Evolutionary conservation across 139 green algal genomes (phyloP).

Genomic region (Gonium pectorale): DNA sequence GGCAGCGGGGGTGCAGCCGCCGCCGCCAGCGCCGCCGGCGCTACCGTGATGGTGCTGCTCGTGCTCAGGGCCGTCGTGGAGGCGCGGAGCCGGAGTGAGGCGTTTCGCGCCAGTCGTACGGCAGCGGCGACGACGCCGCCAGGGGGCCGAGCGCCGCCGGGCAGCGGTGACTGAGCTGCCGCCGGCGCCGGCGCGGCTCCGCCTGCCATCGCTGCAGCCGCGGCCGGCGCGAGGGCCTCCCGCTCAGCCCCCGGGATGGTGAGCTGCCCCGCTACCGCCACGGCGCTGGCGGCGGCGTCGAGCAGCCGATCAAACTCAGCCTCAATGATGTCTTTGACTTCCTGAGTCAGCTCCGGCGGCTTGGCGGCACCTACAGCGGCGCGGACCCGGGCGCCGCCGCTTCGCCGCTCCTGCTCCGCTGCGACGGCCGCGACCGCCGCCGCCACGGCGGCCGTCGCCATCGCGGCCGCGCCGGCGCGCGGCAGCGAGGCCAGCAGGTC

Average conservation of each 20-base stretch:
- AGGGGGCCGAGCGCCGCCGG: not conserved
- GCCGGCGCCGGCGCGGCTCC: not conserved
- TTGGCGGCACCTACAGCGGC: not conserved
- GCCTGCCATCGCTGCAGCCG: not conserved
- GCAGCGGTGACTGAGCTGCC: not conserved
- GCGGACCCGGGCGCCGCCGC: no score
- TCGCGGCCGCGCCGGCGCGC: no score
- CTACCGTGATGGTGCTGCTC: not conserved
- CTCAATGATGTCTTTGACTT: constrained; percentile 13
- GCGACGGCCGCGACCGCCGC: not conserved
- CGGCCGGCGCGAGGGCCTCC: not conserved
- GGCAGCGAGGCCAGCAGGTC: not conserved
- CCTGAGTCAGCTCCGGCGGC: not conserved
- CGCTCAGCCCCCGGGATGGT: not conserved
- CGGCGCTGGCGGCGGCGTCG: not conserved
- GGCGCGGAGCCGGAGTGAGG: not conserved
- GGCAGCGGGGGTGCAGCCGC: no score
- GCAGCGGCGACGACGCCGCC: not conserved
- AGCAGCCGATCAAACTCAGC: constrained; percentile 1
- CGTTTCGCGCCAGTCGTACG: not conserved
- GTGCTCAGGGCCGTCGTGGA: not conserved
- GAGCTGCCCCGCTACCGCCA: not conserved
- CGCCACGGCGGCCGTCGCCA: not conserved
- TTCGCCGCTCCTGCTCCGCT: not conserved
- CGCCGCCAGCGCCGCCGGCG: not conserved